Conservation (phyloP, 2,329 filamentous ascomycete genomes). For the Scedosporium minutisporum region DNA sequence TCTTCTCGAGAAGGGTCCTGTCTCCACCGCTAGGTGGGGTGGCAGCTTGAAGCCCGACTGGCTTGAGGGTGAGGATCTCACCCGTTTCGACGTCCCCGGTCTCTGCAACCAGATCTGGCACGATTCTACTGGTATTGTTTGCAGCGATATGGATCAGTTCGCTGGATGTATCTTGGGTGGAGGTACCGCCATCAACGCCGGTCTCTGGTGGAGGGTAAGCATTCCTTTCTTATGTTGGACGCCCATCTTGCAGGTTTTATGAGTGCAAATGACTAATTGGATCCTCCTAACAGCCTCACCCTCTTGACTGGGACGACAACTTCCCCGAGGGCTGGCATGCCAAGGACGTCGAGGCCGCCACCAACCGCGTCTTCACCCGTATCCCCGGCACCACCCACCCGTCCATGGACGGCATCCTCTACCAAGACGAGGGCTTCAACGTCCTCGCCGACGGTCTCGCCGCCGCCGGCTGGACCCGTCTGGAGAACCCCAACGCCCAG, state of each 20-base stretch:
- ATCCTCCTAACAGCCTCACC: constrained; percentile 32
- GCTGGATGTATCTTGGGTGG: constrained; percentile 63
- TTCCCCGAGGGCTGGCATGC: constrained; percentile 66
- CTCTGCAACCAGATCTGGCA: constrained; percentile 63
- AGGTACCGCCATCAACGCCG: constrained; percentile 57
- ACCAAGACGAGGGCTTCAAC: constrained; percentile 58
- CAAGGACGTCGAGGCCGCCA: constrained; percentile 48
- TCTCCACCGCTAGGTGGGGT: constrained; percentile 55
- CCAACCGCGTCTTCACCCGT: constrained; percentile 54
- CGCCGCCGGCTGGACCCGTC: constrained; percentile 48
- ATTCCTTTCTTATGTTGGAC: not conserved
- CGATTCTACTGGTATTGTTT: constrained; percentile 53
- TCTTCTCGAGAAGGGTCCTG: constrained; percentile 50
- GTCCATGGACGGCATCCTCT: constrained; percentile 55
- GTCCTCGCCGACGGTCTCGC: constrained; percentile 50
- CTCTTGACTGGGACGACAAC: constrained; percentile 60
- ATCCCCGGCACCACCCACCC: constrained; percentile 61
- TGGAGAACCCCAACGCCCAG: constrained; percentile 48
- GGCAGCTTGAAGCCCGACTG: constrained; percentile 52
- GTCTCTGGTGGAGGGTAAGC: constrained; percentile 50
- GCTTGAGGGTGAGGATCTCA: constrained; percentile 52
- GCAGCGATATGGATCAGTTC: constrained; percentile 63
- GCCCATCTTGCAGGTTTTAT: too few species aligned
- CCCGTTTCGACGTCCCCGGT: constrained; percentile 62
- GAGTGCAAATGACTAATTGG: not conserved